Evolutionary conservation across 2,329 filamentous ascomycete genomes (phyloP).

Genomic region (Apiospora arundinis): DNA sequence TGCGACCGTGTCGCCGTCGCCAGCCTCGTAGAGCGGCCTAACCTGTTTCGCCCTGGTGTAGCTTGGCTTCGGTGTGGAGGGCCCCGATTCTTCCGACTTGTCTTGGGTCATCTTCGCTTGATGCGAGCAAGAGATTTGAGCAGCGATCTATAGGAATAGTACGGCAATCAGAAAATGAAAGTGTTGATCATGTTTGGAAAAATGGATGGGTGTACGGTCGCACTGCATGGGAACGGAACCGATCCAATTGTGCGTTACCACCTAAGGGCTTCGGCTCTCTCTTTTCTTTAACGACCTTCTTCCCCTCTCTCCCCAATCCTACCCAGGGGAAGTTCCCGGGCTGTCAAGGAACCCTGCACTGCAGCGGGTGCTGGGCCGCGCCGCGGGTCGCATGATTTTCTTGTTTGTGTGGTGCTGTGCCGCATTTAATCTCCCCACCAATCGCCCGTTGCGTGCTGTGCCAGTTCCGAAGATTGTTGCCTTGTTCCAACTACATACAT

Average conservation of each 20-base stretch:
- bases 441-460: background rate
- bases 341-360: background rate
- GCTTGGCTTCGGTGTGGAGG: background rate
- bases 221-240: background rate
- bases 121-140: too few species aligned
- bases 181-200: background rate
- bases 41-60: conserved; percentile 13
- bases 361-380: background rate
- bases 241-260: background rate
- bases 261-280: background rate
- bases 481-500: background rate
- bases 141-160: background rate
- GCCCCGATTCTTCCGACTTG: background rate
- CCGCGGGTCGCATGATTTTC: conserved; percentile 11
- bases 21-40: background rate
- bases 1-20: conserved; percentile 11
- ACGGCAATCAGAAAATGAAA: background rate
- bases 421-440: conserved; percentile 15
- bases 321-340: background rate
- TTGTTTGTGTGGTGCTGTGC: background rate
- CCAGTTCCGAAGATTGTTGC: background rate
- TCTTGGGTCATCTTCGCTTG: background rate
- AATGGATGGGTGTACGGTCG: background rate
- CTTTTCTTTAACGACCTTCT: too few species aligned
- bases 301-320: background rate